Base-by-base conservation (phyloP, 768 basidiomycete species). In the Clitopilus hobsonii region DNA sequence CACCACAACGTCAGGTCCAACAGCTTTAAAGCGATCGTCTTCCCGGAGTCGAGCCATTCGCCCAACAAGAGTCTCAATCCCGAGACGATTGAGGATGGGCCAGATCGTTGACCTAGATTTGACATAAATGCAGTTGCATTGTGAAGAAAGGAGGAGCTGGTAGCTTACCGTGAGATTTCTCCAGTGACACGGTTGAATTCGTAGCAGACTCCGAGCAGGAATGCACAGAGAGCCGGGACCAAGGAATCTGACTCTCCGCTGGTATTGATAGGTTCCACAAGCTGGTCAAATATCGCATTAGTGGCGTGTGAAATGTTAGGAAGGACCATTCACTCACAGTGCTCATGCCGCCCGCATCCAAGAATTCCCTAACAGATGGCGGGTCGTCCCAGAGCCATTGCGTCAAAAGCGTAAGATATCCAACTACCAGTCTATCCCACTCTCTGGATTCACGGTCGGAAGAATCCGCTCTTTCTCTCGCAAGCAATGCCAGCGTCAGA, bases 321-420 rank as follows among this genome's bases (percentile, higher is more conserved):
- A 10, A 45, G 10, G 54, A n/a, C n/a, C n/a, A n/a, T n/a, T n/a
- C 49, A 48, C 94, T 63, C 69, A 98, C 95, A 63, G 94, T 86
- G 53, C 91, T 89, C 49, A 99, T 71, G 51, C 93, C 94, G 20
- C 94, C 93, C 6, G 92, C 88, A 63, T 91, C 86, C 59, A 99
- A 74, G 64, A 98, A 96, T 65, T 91, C 94, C 57, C 85, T 79
- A 51, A 97, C 93, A 0, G 90, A 87, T 52, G 77, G 81, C 0
- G 94, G 86, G 62, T 97, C 95, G 63, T 98, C 96, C 95, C 95
- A 99, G 6, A 97, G 75, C 97, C 97, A 99, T 58, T 94, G 92
- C 3, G 84, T 78, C 27, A 99, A 76, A 53, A 97, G 68, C 49
- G 83, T 82, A 29, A 98, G 74, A 65, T 98, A 96, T 0, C 86